phyloP scores from a whole-genome alignment of 192 early-diverging fungal species.

The Pilobolus umbonatus region DNA sequence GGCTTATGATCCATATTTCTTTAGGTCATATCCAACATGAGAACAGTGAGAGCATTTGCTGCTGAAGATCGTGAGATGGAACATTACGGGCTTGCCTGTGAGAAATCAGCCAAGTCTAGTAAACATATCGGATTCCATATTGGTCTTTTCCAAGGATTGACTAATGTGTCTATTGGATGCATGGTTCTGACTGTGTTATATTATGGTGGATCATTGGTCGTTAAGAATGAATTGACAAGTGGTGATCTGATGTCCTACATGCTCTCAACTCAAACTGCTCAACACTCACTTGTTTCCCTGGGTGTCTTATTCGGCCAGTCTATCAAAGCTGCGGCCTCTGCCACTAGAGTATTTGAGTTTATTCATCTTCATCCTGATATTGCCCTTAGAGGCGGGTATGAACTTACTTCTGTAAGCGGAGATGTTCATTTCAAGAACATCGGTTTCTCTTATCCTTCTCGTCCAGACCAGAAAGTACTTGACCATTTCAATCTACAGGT shows the following conservation, averaged over 20 bases:
- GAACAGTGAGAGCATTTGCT: conserved; percentile 58
- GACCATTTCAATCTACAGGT: conserved; percentile 65
- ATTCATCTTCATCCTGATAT: conserved; percentile 38
- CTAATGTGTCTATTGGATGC: conserved; percentile 50
- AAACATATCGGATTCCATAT: conserved; percentile 54
- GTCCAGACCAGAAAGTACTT: conserved; percentile 76
- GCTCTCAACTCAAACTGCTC: conserved; percentile 57
- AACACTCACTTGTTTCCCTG: conserved; percentile 53
- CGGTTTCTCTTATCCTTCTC: conserved; percentile 77
- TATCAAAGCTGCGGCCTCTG: conserved; percentile 48
- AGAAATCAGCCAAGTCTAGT: conserved; percentile 33
- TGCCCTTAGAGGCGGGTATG: conserved; percentile 37
- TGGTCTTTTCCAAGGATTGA: conserved; percentile 59
- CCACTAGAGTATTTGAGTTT: conserved; percentile 52
- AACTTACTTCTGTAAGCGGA: conserved; percentile 35
- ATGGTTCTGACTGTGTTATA: conserved; percentile 55
- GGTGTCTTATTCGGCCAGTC: conserved; percentile 57
- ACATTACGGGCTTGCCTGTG: conserved; percentile 41
- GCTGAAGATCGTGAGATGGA: conserved; percentile 50
- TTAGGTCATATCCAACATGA: conserved; percentile 46
- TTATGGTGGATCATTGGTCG: conserved; percentile 53
- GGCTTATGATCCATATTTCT: neutral
- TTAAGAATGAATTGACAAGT: conserved; percentile 44
- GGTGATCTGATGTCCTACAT: conserved; percentile 60
- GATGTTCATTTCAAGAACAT: conserved; percentile 72